phyloP scores from a whole-genome alignment of 164 flowering plant genomes.

The Kalanchoe fedtschenkoi region DNA sequence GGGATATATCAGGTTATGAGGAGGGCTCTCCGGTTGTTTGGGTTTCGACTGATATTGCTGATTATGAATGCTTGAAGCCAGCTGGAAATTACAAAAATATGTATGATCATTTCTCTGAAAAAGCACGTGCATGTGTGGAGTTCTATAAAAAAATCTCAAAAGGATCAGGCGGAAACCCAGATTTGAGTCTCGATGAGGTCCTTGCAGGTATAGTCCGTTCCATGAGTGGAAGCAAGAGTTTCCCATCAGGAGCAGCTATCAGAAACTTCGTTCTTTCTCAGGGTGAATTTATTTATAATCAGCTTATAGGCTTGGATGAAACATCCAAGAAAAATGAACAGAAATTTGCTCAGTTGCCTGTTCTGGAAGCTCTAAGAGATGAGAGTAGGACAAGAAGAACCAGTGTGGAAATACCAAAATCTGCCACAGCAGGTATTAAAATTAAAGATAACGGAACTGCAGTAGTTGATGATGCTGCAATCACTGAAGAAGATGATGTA shows the following conservation, averaged over 20 bases:
- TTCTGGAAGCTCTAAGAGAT: constrained; percentile 49
- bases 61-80: constrained; percentile 73
- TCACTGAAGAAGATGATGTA: constrained; percentile 49
- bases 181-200: constrained; percentile 63
- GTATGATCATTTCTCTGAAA: constrained; percentile 55
- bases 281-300: constrained; percentile 76
- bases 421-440: constrained; percentile 12
- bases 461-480: constrained; percentile 15
- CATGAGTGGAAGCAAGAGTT: constrained; percentile 51
- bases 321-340: constrained; percentile 38
- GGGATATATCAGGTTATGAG: constrained; percentile 91
- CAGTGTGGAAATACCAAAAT: background rate
- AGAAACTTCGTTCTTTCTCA: constrained; percentile 67
- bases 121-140: constrained; percentile 69
- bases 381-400: constrained; percentile 21
- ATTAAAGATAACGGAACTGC: constrained; percentile 13
- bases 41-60: constrained; percentile 74
- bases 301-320: constrained; percentile 72
- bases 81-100: constrained; percentile 43
- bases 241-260: constrained; percentile 37
- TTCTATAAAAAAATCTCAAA: constrained; percentile 52
- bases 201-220: constrained; percentile 66
- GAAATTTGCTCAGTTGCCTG: constrained; percentile 47
- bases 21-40: constrained; percentile 71
- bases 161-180: constrained; percentile 54